A percentile compares a stretch with the other conserved stretches of the same genome.
These are phyloP conservation scores for Aspergillus japonicus DNA, from an alignment of 2,329 filamentous ascomycete genomes.

Conservation along the genomic window DNA sequence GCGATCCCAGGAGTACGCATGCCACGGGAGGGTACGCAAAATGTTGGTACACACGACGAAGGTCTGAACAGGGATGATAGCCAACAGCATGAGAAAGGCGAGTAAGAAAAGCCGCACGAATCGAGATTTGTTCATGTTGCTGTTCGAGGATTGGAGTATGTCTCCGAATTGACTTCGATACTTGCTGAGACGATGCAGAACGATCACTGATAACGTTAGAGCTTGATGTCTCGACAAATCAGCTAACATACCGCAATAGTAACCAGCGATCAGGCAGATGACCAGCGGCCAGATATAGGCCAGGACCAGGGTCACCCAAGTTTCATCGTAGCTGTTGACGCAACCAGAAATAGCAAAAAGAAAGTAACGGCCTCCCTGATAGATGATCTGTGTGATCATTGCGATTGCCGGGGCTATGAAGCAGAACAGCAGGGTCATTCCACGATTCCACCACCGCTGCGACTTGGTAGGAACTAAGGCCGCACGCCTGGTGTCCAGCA, in stretches of 20 bases:
- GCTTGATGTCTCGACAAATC: background rate
- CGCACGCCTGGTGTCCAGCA: conserved; percentile 59
- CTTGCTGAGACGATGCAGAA: conserved; percentile 59
- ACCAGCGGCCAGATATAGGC: conserved; percentile 57
- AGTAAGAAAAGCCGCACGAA: conserved; percentile 56
- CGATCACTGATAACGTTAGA: conserved; percentile 47
- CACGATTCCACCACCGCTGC: conserved; percentile 47
- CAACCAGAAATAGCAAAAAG: conserved; percentile 62
- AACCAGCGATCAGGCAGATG: conserved; percentile 53
- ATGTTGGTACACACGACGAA: conserved; percentile 52
- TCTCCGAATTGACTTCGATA: conserved; percentile 59
- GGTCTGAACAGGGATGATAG: conserved; percentile 54
- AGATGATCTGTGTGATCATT: conserved; percentile 58
- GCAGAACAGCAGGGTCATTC: conserved; percentile 57
- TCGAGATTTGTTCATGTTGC: conserved; percentile 56
- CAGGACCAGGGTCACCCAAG: conserved; percentile 58
- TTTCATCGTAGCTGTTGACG: conserved; percentile 52
- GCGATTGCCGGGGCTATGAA: conserved; percentile 55
- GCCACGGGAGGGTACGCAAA: conserved; percentile 32
- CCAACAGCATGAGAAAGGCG: conserved; percentile 55
- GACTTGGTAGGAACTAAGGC: conserved; percentile 51
- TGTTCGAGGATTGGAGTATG: conserved; percentile 52
- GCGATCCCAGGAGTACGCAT: conserved; percentile 53
- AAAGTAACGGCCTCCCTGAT: conserved; percentile 59
- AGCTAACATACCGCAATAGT: conserved; percentile 54